Evolutionary conservation across 805 yeast species (phyloP).

Genomic region (Alloascoidea africana): DNA sequence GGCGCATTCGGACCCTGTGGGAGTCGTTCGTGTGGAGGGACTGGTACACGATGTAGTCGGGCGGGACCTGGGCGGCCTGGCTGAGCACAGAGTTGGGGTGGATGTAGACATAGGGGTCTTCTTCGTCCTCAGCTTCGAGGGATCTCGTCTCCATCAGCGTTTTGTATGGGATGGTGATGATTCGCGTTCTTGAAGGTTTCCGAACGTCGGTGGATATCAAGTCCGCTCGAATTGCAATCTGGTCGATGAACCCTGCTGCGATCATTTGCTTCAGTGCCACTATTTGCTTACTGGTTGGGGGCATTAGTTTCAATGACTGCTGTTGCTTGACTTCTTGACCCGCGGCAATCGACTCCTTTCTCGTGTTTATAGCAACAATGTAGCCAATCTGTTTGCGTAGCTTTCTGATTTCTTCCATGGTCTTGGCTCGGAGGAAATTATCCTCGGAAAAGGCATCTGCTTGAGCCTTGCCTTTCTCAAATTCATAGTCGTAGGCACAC

Average conservation of each 20-base stretch:
- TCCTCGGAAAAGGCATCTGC: slow-evolving; percentile 30
- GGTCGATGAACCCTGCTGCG: slow-evolving; percentile 87
- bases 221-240: slow-evolving; percentile 77
- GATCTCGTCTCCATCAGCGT: slow-evolving; percentile 28
- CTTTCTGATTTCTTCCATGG: slow-evolving; percentile 75
- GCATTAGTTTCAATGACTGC: slow-evolving; percentile 27
- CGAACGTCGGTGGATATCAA: slow-evolving; percentile 44
- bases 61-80: slow-evolving; percentile 53
- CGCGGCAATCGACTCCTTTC: slow-evolving; percentile 41
- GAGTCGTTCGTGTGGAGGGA: slow-evolving; percentile 35
- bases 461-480: slow-evolving; percentile 16
- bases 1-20: slow-evolving; percentile 48
- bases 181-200: slow-evolving; percentile 30
- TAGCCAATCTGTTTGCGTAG: slow-evolving; percentile 66
- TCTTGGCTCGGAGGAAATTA: slow-evolving; percentile 61
- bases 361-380: slow-evolving; percentile 49
- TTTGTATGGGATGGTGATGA: slow-evolving; percentile 36
- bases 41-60: slow-evolving; percentile 62
- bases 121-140: slow-evolving; percentile 17
- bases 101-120: slow-evolving; percentile 47
- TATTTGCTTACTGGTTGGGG: slow-evolving; percentile 58
- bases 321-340: slow-evolving; percentile 18
- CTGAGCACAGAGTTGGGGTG: slow-evolving; percentile 65
- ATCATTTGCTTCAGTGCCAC: slow-evolving; percentile 81
- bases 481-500: slow-evolving; percentile 74